Base-by-base conservation (phyloP, 73 alveolate species). In the Breviolum minutum region DNA sequence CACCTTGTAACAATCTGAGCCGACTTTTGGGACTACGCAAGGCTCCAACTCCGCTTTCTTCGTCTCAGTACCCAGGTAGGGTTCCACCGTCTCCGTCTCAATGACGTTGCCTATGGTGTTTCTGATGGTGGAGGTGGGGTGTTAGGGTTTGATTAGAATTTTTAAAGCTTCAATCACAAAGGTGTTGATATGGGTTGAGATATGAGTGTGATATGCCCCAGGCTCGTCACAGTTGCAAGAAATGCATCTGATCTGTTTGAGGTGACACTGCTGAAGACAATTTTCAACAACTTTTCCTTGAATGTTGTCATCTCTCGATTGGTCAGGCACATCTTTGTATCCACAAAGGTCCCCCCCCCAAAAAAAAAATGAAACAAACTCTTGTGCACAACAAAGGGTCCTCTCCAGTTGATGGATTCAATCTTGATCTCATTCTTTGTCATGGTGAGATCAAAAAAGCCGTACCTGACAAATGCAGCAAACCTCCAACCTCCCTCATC, bases 51-150 rank as follows among this genome's bases (percentile, higher is more conserved):
- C 97, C 63, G 97, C 97, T 74, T 90, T 86, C 73, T 70, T 69
- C 24, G 97, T 90, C 74, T 90, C 97, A 30, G 87, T 71, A 87
- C 97, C 97, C 70, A 32, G 40, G 62, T 90, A 90, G 32, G 87
- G 97, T 87, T 90, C 97, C 97, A 90, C 97, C 77, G 87, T 90
- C 97, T 90, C 97, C 14, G 97, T 70, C 87, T 90, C 76, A 62
- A 90, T 90, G 64, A 90, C 97, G 76, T 90, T 90, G 54, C 94
- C 94, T 80, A 76, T 20, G 81, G 81, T 8, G n/a, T n/a, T n/a
- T n/a, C n/a, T n/a, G n/a, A 71, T n/a, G 81, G 4, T 71, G 81
- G 32, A 8, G 26, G 81, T n/a, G 81, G 81, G 29, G 30, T 6
- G 81, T 60, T 20, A 30, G 81, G 81, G 81, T 11, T 17, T 71